A percentile compares a stretch with the other conserved stretches of the same genome.
Conservation (phyloP, 2,329 filamentous ascomycete species). For the Curvularia hawaiiensis region DNA sequence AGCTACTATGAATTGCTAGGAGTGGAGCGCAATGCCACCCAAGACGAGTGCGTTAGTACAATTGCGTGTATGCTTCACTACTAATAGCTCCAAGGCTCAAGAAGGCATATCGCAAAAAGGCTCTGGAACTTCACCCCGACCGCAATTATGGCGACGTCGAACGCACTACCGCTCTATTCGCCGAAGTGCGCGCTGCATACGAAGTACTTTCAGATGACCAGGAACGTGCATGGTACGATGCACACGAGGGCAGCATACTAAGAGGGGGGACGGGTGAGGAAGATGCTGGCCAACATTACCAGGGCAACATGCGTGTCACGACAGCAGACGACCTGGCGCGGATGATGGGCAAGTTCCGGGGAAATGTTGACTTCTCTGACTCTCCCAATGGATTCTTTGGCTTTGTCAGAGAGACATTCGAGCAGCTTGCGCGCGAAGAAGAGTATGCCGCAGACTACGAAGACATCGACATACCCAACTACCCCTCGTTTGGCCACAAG, state of each 20-base stretch:
- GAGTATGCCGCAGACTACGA: conserved; percentile 74
- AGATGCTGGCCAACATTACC: conserved; percentile 59
- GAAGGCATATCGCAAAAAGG: conserved; percentile 88
- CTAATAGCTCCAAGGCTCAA: conserved; percentile 68
- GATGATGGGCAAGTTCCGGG: conserved; percentile 80
- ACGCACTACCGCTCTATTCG: conserved; percentile 81
- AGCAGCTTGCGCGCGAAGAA: conserved; percentile 81
- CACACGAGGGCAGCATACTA: conserved; percentile 85
- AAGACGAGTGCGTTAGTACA: conserved; percentile 70
- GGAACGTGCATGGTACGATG: conserved; percentile 97
- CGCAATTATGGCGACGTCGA: conserved; percentile 88
- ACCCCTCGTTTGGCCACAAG: conserved; percentile 83
- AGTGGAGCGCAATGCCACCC: conserved; percentile 72
- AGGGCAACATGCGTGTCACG: conserved; percentile 75
- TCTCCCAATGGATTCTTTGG: conserved; percentile 83
- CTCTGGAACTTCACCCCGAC: conserved; percentile 92
- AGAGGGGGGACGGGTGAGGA: conserved; percentile 63
- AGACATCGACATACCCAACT: conserved; percentile 64
- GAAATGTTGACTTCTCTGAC: conserved; percentile 79
- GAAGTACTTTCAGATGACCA: conserved; percentile 96
- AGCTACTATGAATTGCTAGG: conserved; percentile 87
- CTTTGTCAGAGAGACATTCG: conserved; percentile 76
- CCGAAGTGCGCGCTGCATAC: conserved; percentile 90
- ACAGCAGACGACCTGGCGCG: conserved; percentile 78
- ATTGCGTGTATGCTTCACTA: not conserved